phyloP scores from a whole-genome alignment of 2,329 filamentous ascomycete species.

The Orbilia brochopaga region DNA sequence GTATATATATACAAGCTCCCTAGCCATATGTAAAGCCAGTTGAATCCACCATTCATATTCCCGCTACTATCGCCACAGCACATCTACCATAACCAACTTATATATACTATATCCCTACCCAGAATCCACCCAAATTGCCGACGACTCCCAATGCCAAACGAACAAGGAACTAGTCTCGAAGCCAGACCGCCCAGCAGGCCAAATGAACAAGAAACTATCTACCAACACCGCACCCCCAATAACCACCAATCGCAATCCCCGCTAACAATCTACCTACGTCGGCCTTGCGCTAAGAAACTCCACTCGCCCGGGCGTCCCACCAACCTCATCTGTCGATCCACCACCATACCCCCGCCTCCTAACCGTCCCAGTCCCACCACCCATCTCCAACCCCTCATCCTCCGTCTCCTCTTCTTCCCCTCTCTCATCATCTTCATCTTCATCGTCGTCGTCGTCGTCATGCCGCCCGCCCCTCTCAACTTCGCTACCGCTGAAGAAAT shows the following conservation, averaged over 20 bases:
- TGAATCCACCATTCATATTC: too few relatives aligned
- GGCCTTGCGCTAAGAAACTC: slow-evolving; percentile 42
- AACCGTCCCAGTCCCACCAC: slow-evolving; percentile 5
- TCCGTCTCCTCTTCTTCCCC: not conserved
- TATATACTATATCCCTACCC: too few relatives aligned
- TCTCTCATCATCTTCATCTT: slow-evolving; percentile 21
- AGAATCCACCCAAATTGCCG: too few relatives aligned
- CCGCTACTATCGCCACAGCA: too few relatives aligned
- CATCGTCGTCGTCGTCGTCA: slow-evolving; percentile 12
- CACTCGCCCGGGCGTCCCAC: slow-evolving; percentile 27
- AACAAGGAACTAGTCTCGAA: too few relatives aligned
- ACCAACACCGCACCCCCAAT: too few relatives aligned
- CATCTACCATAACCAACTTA: too few relatives aligned
- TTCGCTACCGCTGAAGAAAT: slow-evolving; percentile 41
- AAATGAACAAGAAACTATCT: too few relatives aligned
- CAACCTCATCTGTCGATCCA: slow-evolving; percentile 9
- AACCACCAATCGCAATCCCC: not conserved
- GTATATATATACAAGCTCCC: too few relatives aligned
- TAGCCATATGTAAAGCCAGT: too few relatives aligned
- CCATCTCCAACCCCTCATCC: slow-evolving; percentile 32
- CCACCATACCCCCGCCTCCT: slow-evolving; percentile 1
- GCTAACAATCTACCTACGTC: not conserved
- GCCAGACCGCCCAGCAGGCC: too few relatives aligned
- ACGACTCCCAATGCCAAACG: too few relatives aligned
- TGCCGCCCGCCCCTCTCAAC: slow-evolving; percentile 11